Conservation (phyloP, 1,284 basidiomycete species). For the Leccinum subrobustum region DNA sequence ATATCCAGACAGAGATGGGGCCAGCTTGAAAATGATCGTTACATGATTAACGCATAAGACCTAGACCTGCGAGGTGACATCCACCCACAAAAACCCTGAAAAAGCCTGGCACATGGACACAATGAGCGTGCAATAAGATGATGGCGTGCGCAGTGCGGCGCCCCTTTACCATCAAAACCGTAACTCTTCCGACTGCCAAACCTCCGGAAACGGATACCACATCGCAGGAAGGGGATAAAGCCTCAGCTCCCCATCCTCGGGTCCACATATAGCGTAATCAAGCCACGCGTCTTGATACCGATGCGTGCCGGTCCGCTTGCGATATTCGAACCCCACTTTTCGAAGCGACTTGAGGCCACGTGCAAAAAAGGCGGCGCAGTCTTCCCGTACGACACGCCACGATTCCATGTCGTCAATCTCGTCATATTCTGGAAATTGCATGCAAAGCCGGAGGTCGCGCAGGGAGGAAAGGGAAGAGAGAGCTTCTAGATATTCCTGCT, state of each 20-base stretch:
- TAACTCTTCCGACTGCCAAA: conserved; percentile 28
- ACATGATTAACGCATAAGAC: conserved; percentile 17
- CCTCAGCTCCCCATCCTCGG: conserved; percentile 19
- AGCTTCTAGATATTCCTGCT: conserved; percentile 36
- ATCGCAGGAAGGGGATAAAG: conserved; percentile 25
- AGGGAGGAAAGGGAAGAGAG: conserved; percentile 27
- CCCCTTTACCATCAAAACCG: conserved; percentile 20
- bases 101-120: neutral
- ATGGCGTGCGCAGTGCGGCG: neutral
- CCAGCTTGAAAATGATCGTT: conserved; percentile 7
- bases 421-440: conserved; percentile 35
- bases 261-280: conserved; percentile 30
- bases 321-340: conserved; percentile 36
- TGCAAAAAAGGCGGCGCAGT: conserved; percentile 31
- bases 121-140: neutral
- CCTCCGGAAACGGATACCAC: conserved; percentile 35
- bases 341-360: conserved; percentile 31
- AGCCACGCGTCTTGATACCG: conserved; percentile 37
- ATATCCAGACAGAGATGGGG: conserved; percentile 10
- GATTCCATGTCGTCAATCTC: conserved; percentile 36
- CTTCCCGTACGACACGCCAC: conserved; percentile 29
- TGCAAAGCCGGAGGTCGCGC: conserved; percentile 31
- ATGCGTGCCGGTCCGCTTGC: conserved; percentile 34
- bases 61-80: conserved; percentile 17
- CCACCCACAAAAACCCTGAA: conserved; percentile 7